phyloP scores from a whole-genome alignment of 140 eudicot species.

The Erigeron philadelphicus region DNA sequence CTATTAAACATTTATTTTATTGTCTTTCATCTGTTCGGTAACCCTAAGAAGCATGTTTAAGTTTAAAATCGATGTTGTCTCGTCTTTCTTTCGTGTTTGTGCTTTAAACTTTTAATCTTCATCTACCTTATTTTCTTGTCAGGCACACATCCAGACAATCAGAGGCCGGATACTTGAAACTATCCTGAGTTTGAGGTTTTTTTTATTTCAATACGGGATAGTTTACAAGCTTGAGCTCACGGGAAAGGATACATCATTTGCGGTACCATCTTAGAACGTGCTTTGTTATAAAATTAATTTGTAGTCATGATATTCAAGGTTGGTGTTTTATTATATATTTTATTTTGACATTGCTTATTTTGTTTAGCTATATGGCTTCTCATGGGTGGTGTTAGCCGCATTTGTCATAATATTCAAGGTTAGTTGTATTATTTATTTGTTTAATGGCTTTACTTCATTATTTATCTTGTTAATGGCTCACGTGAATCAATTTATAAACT shows the following conservation, averaged over 20 bases:
- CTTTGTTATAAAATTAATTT: background rate
- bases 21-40: background rate
- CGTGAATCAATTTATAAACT: background rate
- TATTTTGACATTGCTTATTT: slow-evolving; percentile 12
- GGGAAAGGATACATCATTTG: slow-evolving; percentile 56
- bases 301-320: background rate
- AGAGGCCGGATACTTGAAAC: slow-evolving; percentile 89
- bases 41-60: background rate
- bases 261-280: slow-evolving; percentile 45
- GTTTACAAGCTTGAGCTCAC: slow-evolving; percentile 87
- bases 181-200: slow-evolving; percentile 82
- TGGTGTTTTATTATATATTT: slow-evolving; percentile 4
- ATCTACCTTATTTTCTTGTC: slow-evolving; percentile 29
- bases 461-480: background rate
- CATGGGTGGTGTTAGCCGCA: slow-evolving; percentile 76
- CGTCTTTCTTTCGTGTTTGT: background rate
- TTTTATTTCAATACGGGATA: slow-evolving; percentile 89
- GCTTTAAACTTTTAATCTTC: slow-evolving; percentile 13
- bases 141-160: slow-evolving; percentile 87
- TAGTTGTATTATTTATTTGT: slow-evolving; percentile 4
- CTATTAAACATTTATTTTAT: too few relatives aligned
- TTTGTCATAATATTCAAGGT: slow-evolving; percentile 87
- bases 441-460: background rate
- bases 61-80: too few relatives aligned
- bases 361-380: slow-evolving; percentile 78